Percentiles rank a stretch among this genome's conserved stretches.
phyloP scores from a whole-genome alignment of 345 rosid species.

The Aquilaria yunnanensis region DNA sequence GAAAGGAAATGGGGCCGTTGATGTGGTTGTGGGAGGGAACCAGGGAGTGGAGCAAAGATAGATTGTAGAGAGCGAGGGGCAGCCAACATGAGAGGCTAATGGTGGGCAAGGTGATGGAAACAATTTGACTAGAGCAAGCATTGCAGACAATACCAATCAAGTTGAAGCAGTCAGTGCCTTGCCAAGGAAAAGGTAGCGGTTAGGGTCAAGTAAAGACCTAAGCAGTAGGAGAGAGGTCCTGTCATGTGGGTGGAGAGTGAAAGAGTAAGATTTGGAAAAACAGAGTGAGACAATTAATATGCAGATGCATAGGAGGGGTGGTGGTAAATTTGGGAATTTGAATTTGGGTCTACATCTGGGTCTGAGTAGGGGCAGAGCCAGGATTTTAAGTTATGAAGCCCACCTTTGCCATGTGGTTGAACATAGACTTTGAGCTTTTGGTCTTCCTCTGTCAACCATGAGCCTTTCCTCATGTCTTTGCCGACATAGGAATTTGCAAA shows the following conservation, averaged over 20 bases:
- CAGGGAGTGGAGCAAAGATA: slow-evolving; percentile 44
- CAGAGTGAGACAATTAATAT: slow-evolving; percentile 7
- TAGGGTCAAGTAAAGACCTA: slow-evolving; percentile 47
- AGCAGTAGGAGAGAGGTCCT: slow-evolving; percentile 51
- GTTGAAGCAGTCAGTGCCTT: slow-evolving; percentile 53
- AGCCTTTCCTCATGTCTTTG: no score
- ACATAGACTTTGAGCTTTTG: no score
- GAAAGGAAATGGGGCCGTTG: slow-evolving; percentile 51
- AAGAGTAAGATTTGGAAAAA: slow-evolving; percentile 17
- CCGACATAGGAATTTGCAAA: no score
- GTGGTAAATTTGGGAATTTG: no score
- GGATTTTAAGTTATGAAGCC: no score
- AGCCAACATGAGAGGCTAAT: slow-evolving; percentile 54
- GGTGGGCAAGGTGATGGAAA: slow-evolving; percentile 46
- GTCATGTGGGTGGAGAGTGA: slow-evolving; percentile 49
- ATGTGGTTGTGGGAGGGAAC: slow-evolving; percentile 52
- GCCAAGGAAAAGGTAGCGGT: slow-evolving; percentile 54
- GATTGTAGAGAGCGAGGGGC: slow-evolving; percentile 53
- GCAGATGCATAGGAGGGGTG: no score
- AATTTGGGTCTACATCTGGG: no score
- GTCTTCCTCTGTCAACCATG: no score
- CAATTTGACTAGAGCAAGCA: slow-evolving; percentile 46
- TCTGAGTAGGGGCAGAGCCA: no score
- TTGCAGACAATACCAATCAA: slow-evolving; percentile 76
- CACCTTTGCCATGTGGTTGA: no score